phyloP scores from a whole-genome alignment of 2,329 filamentous ascomycete genomes.

The Juglanconis juglandina region DNA sequence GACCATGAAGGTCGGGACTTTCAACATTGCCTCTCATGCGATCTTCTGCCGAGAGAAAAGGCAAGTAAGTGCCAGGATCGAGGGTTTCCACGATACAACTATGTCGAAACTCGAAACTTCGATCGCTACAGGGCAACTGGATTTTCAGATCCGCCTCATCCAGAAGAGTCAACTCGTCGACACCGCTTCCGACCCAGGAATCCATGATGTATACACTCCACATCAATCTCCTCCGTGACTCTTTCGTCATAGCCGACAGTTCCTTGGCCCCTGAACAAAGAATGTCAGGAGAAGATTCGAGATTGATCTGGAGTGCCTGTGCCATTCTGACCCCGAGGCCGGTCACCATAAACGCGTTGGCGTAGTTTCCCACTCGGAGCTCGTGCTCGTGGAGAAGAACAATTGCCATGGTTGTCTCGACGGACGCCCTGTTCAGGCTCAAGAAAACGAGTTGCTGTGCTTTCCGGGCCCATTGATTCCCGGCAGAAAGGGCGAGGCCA shows the following conservation, averaged over 20 bases:
- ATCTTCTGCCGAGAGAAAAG: constrained; percentile 8
- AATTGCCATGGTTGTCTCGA: constrained; percentile 18
- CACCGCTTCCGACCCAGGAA: constrained; percentile 17
- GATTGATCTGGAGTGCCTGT: constrained; percentile 43
- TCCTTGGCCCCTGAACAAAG: background rate
- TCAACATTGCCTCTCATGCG: constrained; percentile 4
- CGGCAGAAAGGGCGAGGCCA: constrained; percentile 9
- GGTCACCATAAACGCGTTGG: constrained; percentile 19
- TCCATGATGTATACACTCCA: constrained; percentile 20
- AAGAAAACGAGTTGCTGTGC: constrained; percentile 14
- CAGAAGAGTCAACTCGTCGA: constrained; percentile 15
- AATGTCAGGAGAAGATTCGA: constrained; percentile 14
- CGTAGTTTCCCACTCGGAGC: constrained; percentile 16
- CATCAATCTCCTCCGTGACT: constrained; percentile 18
- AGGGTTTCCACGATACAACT: constrained; percentile 17
- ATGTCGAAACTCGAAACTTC: constrained; percentile 15
- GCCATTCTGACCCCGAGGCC: constrained; percentile 39
- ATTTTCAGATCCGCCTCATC: constrained; percentile 17
- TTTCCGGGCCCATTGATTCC: constrained; percentile 18
- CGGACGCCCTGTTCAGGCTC: constrained; percentile 8
- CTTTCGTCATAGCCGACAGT: constrained; percentile 7
- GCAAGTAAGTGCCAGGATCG: constrained; percentile 9
- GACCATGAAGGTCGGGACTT: constrained; percentile 12
- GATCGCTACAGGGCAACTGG: constrained; percentile 25
- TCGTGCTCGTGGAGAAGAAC: constrained; percentile 20